These are phyloP conservation scores for Blastocystis sp. DNA, from an alignment of 352 stramenopile species.

Conservation along the genomic window DNA sequence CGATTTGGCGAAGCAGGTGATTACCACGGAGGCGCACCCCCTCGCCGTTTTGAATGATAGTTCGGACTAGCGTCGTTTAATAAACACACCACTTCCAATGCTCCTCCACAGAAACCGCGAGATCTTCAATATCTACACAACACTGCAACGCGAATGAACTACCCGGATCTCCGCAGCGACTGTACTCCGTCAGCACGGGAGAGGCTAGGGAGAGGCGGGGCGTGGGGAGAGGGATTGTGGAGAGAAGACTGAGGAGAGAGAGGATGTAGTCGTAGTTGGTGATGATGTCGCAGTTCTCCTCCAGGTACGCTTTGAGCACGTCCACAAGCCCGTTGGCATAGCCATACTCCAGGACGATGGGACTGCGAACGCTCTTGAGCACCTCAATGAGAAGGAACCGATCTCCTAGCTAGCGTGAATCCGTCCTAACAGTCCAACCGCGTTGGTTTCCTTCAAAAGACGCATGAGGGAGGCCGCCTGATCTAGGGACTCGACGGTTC, in stretches of 20 bases:
- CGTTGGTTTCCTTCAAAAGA: neutral
- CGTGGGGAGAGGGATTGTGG: slow-evolving; percentile 3
- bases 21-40: slow-evolving; percentile 65
- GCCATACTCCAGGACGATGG: neutral
- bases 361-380: neutral
- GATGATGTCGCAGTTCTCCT: slow-evolving; percentile 58
- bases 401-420: slow-evolving; percentile 18
- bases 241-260: slow-evolving; percentile 10
- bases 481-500: neutral
- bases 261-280: slow-evolving; percentile 66
- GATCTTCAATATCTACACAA: slow-evolving; percentile 10
- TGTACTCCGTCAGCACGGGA: neutral
- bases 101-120: neutral
- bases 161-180: slow-evolving; percentile 30
- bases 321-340: slow-evolving; percentile 24
- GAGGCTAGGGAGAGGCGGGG: neutral
- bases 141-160: neutral
- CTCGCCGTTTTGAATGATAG: slow-evolving; percentile 22
- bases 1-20: slow-evolving; percentile 60
- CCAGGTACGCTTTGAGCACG: slow-evolving; percentile 17
- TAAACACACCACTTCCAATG: slow-evolving; percentile 5
- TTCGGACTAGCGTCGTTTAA: slow-evolving; percentile 19
- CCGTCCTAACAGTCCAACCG: neutral
- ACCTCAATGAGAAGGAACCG: slow-evolving; percentile 29
- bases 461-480: neutral